These are phyloP conservation scores for Globisporangium iwayamae DNA, from an alignment of 352 stramenopile genomes.

Conservation along the genomic window DNA sequence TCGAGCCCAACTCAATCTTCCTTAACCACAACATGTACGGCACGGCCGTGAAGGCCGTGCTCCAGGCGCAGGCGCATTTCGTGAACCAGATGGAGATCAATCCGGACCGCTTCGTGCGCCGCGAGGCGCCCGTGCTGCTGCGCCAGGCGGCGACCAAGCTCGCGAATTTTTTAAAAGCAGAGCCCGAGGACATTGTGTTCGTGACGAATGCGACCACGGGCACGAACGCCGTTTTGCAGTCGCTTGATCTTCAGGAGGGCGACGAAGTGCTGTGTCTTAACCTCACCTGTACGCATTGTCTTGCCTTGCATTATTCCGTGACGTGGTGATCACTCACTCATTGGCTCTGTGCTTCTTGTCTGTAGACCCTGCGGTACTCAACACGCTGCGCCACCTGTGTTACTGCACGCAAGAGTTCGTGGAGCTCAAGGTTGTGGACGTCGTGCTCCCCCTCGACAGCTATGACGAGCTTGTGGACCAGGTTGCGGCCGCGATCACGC, in stretches of 20 bases:
- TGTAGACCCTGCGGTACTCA: conserved; percentile 74
- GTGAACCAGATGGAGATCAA: conserved; percentile 88
- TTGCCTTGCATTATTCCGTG: conserved; percentile 5
- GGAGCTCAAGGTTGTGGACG: conserved; percentile 84
- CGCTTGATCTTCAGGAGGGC: conserved; percentile 81
- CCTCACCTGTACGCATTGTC: conserved; percentile 64
- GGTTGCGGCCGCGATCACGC: conserved; percentile 68
- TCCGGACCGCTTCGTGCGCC: conserved; percentile 79
- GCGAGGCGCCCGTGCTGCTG: conserved; percentile 55
- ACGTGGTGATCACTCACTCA: conserved; percentile 9
- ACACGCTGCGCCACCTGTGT: conserved; percentile 80
- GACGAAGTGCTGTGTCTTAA: conserved; percentile 87
- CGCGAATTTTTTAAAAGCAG: conserved; percentile 61
- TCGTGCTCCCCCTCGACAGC: conserved; percentile 63
- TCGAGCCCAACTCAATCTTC: conserved; percentile 75
- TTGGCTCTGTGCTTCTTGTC: neutral
- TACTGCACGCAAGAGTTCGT: conserved; percentile 87
- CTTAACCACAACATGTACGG: conserved; percentile 85
- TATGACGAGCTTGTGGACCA: conserved; percentile 71
- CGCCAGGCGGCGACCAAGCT: conserved; percentile 61
- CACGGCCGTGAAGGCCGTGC: conserved; percentile 66
- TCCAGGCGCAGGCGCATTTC: conserved; percentile 81
- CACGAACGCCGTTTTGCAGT: conserved; percentile 83
- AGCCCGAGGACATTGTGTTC: conserved; percentile 81
- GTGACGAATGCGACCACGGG: conserved; percentile 83